Conservation (phyloP, 202 grass and related monocot species). For the Setaria italica region DNA sequence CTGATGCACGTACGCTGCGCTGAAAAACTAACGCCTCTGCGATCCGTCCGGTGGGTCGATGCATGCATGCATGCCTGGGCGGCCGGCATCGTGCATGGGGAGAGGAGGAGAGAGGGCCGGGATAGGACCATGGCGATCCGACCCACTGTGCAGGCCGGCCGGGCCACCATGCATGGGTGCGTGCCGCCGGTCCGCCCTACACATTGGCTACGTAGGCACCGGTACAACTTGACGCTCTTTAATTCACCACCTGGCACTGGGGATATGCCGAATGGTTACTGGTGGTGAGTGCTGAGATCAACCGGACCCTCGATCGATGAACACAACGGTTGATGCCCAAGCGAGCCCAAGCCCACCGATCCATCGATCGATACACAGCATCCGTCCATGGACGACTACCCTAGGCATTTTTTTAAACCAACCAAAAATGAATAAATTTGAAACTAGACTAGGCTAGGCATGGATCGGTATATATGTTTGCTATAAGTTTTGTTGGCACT, state of each 20-base stretch:
- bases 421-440: no score
- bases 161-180: background rate
- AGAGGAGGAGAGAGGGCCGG: background rate
- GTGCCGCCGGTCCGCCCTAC: slow-evolving; percentile 44
- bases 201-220: background rate
- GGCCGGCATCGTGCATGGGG: background rate
- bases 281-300: no score
- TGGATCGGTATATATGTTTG: no score
- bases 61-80: background rate
- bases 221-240: background rate
- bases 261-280: no score
- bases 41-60: background rate
- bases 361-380: no score
- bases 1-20: slow-evolving; percentile 8
- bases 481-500: no score
- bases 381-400: no score
- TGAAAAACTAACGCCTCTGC: slow-evolving; percentile 9
- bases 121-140: slow-evolving; percentile 32
- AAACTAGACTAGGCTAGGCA: no score
- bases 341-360: no score
- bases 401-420: no score
- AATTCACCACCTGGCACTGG: background rate
- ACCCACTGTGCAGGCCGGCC: background rate
- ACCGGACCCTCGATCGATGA: no score
- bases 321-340: no score